Percentiles rank a stretch among this genome's conserved stretches.
These are phyloP conservation scores for Solanum bukasovii DNA, from an alignment of 257 asterid genomes.

Conservation along the genomic window DNA sequence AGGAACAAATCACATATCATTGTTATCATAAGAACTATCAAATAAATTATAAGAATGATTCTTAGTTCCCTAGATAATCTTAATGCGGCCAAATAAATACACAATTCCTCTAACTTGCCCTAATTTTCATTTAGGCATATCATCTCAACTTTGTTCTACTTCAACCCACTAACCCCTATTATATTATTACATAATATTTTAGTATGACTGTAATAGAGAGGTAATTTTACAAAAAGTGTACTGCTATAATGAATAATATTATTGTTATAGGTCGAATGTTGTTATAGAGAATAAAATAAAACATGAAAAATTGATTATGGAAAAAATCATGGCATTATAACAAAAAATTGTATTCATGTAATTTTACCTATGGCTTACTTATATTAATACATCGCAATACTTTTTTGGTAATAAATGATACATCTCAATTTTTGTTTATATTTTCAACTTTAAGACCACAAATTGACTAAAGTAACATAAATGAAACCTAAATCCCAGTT, in stretches of 20 bases:
- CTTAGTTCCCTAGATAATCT: neutral
- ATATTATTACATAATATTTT: too few species aligned
- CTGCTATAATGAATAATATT: too few species aligned
- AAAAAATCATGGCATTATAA: too few species aligned
- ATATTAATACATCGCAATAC: too few species aligned
- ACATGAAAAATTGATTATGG: neutral
- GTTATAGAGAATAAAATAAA: too few species aligned
- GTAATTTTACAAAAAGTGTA: neutral
- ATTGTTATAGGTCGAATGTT: neutral
- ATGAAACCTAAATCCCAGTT: neutral
- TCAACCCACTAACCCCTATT: neutral
- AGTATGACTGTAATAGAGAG: neutral
- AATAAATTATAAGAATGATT: too few species aligned
- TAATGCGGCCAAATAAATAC: neutral
- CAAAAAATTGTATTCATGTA: too few species aligned
- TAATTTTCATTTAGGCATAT: neutral
- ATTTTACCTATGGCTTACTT: neutral
- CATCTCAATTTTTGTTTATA: neutral
- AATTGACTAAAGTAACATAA: too few species aligned
- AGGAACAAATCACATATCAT: neutral
- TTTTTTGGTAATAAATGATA: neutral
- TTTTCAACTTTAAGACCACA: neutral
- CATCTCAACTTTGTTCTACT: neutral
- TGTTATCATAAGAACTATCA: neutral
- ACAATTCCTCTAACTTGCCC: neutral